Evolutionary conservation across 1,284 basidiomycete species (phyloP).

Genomic region (Waitea zeae): DNA sequence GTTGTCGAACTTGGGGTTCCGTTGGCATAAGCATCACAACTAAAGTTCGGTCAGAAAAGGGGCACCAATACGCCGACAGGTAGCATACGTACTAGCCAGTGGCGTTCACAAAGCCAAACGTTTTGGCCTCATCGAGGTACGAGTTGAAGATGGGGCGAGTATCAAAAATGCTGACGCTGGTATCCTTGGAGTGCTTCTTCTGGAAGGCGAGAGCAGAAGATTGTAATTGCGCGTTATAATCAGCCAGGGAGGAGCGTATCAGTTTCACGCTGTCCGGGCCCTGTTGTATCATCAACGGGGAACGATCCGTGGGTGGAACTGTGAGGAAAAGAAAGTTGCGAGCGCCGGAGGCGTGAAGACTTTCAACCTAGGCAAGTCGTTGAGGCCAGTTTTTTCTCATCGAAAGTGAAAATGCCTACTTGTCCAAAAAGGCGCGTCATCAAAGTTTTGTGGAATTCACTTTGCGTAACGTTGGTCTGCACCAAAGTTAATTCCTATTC

Average conservation of each 20-base stretch:
- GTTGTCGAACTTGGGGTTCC: conserved; percentile 32
- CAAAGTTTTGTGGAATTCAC: conserved; percentile 29
- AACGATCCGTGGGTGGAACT: conserved; percentile 44
- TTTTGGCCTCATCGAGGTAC: conserved; percentile 29
- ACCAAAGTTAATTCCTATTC: not conserved
- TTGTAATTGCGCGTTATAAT: conserved; percentile 33
- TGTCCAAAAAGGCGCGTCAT: conserved; percentile 40
- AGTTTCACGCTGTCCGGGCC: conserved; percentile 18
- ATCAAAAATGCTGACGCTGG: conserved; percentile 30
- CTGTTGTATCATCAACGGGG: conserved; percentile 35
- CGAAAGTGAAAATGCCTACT: conserved; percentile 13
- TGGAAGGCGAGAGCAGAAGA: conserved; percentile 22
- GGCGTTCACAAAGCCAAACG: conserved; percentile 36
- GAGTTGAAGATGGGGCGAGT: conserved; percentile 39
- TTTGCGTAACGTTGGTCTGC: conserved; percentile 36
- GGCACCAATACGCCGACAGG: too few species aligned
- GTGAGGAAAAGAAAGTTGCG: conserved; percentile 52
- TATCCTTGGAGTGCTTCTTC: conserved; percentile 21
- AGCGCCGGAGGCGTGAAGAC: conserved; percentile 32
- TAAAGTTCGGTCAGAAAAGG: too few species aligned
- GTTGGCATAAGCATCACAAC: conserved; percentile 38
- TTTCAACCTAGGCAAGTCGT: conserved; percentile 23
- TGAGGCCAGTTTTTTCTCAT: not conserved
- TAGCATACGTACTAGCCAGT: too few species aligned
- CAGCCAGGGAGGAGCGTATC: conserved; percentile 23